Percentiles rank a stretch among this genome's conserved stretches.
Evolutionary conservation across 2,329 filamentous ascomycete genomes (phyloP).

Genomic region (Fusarium nisikadoi): DNA sequence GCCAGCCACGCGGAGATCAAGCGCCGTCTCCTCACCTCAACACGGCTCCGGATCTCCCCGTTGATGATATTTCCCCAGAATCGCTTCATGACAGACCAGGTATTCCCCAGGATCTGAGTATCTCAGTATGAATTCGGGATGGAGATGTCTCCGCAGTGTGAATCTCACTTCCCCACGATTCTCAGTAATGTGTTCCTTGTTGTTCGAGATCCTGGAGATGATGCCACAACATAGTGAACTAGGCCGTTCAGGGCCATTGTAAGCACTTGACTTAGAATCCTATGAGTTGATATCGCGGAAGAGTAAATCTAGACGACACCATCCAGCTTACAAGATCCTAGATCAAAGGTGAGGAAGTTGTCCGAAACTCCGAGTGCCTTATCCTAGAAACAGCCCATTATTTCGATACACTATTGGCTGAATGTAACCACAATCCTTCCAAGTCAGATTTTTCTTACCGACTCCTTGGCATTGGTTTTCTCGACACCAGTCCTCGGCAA

Average conservation of each 20-base stretch:
- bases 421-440: conserved; percentile 4
- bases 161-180: conserved; percentile 10
- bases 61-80: background rate
- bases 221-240: background rate
- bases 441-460: background rate
- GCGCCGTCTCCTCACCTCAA: background rate
- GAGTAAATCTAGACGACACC: background rate
- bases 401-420: background rate
- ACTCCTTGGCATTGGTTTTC: background rate
- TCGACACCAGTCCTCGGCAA: background rate
- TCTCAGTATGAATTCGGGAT: background rate
- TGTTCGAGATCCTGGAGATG: conserved; percentile 12
- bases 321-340: background rate
- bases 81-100: background rate
- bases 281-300: background rate
- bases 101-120: background rate
- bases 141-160: conserved; percentile 15
- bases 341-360: conserved; percentile 11
- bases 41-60: background rate
- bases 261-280: background rate
- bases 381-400: background rate
- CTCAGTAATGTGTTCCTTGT: background rate
- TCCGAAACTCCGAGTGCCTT: background rate
- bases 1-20: conserved; percentile 9
- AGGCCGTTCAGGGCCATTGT: too few relatives aligned